Conservation (phyloP, 352 stramenopile species). For the Peronospora destructor region DNA sequence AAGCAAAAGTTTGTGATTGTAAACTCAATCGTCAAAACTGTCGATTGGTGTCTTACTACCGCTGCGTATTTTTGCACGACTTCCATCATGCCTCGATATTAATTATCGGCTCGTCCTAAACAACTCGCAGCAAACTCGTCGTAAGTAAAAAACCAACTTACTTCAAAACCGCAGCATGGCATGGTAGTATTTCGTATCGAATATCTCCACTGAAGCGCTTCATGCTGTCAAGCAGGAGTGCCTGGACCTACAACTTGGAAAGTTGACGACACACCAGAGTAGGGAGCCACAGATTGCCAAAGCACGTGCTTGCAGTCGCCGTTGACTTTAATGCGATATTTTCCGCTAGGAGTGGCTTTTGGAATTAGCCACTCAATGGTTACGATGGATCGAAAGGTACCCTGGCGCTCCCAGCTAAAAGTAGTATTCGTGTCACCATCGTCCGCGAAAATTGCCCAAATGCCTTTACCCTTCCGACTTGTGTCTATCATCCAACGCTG, state of each 20-base stretch:
- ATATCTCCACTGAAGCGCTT: not conserved
- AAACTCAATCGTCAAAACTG: constrained; percentile 49
- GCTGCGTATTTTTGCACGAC: constrained; percentile 39
- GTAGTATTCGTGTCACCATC: constrained; percentile 70
- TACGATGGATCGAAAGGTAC: constrained; percentile 59
- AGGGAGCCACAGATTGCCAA: constrained; percentile 36
- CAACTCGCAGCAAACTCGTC: constrained; percentile 14
- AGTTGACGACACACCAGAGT: constrained; percentile 49
- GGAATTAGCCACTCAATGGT: constrained; percentile 70
- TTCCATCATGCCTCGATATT: constrained; percentile 38
- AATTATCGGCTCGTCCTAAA: constrained; percentile 32
- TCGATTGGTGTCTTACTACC: constrained; percentile 43
- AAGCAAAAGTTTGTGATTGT: constrained; percentile 40
- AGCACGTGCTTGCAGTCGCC: constrained; percentile 72
- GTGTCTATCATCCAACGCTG: constrained; percentile 54
- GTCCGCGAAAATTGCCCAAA: constrained; percentile 70
- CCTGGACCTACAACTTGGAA: constrained; percentile 38
- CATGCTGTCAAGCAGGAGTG: constrained; percentile 10
- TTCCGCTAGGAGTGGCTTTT: constrained; percentile 32
- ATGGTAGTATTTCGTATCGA: not conserved
- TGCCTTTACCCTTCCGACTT: constrained; percentile 27
- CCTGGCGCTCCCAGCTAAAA: constrained; percentile 66
- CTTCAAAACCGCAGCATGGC: not conserved
- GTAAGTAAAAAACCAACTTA: not conserved
- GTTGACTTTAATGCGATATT: constrained; percentile 76